Evolutionary conservation across 176 grass and related monocot species (phyloP), one percentile per base, ranked within the genome.

Genomic region (Bonia amplexicaulis): DNA sequence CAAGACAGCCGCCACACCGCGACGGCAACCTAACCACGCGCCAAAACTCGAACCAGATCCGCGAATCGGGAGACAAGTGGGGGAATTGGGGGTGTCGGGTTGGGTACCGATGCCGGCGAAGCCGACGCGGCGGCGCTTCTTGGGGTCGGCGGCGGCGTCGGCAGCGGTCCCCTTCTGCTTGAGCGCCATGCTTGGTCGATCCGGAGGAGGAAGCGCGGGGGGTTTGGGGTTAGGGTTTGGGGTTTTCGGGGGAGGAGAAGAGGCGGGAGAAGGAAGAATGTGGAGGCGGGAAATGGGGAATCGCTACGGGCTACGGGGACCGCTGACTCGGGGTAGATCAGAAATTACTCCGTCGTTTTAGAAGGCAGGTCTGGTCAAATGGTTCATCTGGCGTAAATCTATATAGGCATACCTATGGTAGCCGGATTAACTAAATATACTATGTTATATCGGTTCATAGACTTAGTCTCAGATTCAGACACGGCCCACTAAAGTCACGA

Each of bases 91-190:
- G 54, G 12, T 37, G 29, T 0, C 0, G 58, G 54, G 23, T 22
- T n/a, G 22, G 44, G 57, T 95, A 95, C 96, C 96, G 68, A 86
- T 82, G 45, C 81, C 48, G 71, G 91, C 84, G 86, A 98, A 95
- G 80, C 86, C 91, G 47, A 96, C 96, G 74, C 93, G 93, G 81
- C 82, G 94, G 75, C 91, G 96, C 90, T 98, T 98, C 84, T 85
- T 94, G 42, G 91, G 1, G 29, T 94, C 93, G 5, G 62, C 70
- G 74, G 90, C 69, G 37, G 80, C 67, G 40, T 65, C 81, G 70
- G 14, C 41, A 12, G 78, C 85, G 19, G 20, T 79, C 31, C 68
- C 91, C 78, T 91, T 95, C 67, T 98, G 93, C 87, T 98, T 95
- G 61, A 96, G 93, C 86, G 93, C 93, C 96, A 98, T 98, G 81